Base-by-base conservation (phyloP, 768 basidiomycete genomes). In the Sarcomyxa edulis region DNA sequence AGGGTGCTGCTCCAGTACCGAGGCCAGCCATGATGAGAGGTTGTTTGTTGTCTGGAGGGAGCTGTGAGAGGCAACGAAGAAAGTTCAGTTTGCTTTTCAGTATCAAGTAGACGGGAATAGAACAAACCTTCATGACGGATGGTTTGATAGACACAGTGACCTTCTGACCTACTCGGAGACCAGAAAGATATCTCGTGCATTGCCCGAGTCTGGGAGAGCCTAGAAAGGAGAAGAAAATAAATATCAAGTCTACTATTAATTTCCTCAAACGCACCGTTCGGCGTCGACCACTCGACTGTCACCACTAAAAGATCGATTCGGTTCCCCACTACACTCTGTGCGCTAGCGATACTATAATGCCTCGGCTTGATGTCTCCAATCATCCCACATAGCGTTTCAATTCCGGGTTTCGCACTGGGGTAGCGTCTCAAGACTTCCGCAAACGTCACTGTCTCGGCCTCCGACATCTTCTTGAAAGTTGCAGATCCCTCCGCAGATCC, bases 1-100 rank as follows among this genome's bases (percentile, higher is more conserved):
- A 99, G 16, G 96, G 96, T 8, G 96, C 96, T 7, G 93, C 96
- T 40, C 95, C 96, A 3, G 96, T 99, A 34, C 96, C 96, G 21
- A 99, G 81, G 48, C 96, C 96, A 23, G 95, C 92, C 90, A 99
- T 93, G 62, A 98, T 95, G 62, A 99, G 72, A 26, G 96, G 96
- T 55, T 95, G 93, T 32, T 69, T 74, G 55, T 81, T 69, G 54
- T 79, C 73, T 1, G 85, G 84, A 37, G 96, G 96, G 5, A 98
- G 70, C 87, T 92, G 47, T 28, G 23, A 31, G 37, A 3, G 31
- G 59, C 20, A 56, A 37, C 39, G 10, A 41, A 48, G 15, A 9
- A 25, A 22, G 3, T 18, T 15, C 8, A n/a, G n/a, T n/a, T n/a
- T n/a, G n/a, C n/a, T n/a, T n/a, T 7, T 11, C 22, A 21, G 27